Percentiles rank a stretch among this genome's conserved stretches.
phyloP scores from a whole-genome alignment of 192 early-diverging fungal genomes.

The Irineochytrium annulatum region DNA sequence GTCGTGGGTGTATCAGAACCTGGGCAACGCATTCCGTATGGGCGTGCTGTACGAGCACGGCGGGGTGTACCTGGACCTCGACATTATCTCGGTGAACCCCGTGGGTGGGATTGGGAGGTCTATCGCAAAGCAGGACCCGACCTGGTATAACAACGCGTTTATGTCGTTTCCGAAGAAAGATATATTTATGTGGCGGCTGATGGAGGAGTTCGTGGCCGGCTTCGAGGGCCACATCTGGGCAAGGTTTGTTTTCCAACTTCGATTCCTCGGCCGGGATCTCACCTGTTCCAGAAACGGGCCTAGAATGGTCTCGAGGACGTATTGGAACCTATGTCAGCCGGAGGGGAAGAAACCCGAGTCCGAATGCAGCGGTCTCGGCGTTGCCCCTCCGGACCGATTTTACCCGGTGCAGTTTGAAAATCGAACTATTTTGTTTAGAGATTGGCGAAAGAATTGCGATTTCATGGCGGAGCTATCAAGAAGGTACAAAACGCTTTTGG shows the following conservation, averaged over 20 bases:
- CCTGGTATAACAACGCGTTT: slow-evolving; percentile 29
- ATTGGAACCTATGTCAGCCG: too few relatives aligned
- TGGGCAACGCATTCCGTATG: slow-evolving; percentile 34
- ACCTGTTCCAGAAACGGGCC: too few relatives aligned
- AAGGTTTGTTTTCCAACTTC: too few relatives aligned
- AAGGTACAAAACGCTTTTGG: too few relatives aligned
- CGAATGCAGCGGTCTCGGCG: neutral
- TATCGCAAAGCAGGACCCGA: slow-evolving; percentile 17
- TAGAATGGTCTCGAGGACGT: too few relatives aligned
- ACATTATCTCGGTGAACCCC: slow-evolving; percentile 35
- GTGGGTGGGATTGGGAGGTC: slow-evolving; percentile 18
- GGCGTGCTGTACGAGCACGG: slow-evolving; percentile 26
- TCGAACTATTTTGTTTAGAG: neutral
- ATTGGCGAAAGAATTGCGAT: neutral
- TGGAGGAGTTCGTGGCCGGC: slow-evolving; percentile 35
- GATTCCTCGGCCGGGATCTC: too few relatives aligned
- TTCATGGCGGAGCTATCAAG: slow-evolving; percentile 1
- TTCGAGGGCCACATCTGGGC: slow-evolving; percentile 33
- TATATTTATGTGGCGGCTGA: slow-evolving; percentile 28
- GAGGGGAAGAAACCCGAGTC: too few relatives aligned
- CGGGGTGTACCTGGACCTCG: slow-evolving; percentile 36
- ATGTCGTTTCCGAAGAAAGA: slow-evolving; percentile 25
- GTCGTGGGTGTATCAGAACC: slow-evolving; percentile 33
- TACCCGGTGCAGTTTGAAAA: slow-evolving; percentile 7
- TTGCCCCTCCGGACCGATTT: slow-evolving; percentile 1